Conservation (phyloP, 805 yeast species). For the Limtongia smithiae region DNA sequence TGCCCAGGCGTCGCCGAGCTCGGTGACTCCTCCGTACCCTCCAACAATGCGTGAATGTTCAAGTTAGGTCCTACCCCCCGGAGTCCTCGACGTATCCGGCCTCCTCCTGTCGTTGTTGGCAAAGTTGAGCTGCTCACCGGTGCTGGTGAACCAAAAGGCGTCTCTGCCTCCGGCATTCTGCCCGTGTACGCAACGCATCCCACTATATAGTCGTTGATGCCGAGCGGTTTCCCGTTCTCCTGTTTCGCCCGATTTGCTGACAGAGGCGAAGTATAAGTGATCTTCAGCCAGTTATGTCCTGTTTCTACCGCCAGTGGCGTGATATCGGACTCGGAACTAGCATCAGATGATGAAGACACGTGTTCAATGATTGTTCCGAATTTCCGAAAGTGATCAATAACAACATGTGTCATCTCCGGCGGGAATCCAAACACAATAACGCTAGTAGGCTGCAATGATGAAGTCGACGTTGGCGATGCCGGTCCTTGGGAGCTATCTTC, state of each 20-base stretch:
- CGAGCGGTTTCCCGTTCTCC: constrained; percentile 72
- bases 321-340: constrained; percentile 16
- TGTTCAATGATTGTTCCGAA: constrained; percentile 80
- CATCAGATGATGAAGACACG: constrained; percentile 7
- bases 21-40: background rate
- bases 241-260: constrained; percentile 80
- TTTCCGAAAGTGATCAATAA: constrained; percentile 69
- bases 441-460: constrained; percentile 35
- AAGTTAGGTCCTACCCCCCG: constrained; percentile 13
- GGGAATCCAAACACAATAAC: constrained; percentile 88
- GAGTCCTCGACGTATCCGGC: background rate
- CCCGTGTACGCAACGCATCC: constrained; percentile 62
- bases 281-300: constrained; percentile 87
- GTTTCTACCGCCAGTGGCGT: constrained; percentile 61
- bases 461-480: constrained; percentile 1
- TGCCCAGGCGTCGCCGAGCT: background rate
- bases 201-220: constrained; percentile 44
- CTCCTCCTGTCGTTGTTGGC: constrained; percentile 2
- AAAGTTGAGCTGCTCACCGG: background rate
- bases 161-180: background rate
- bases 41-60: constrained; percentile 10
- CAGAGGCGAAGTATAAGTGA: constrained; percentile 72
- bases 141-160: background rate
- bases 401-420: constrained; percentile 61
- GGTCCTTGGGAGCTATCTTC: background rate